phyloP scores from a whole-genome alignment of 192 early-diverging fungal genomes.

The Backusella morwellensis region DNA sequence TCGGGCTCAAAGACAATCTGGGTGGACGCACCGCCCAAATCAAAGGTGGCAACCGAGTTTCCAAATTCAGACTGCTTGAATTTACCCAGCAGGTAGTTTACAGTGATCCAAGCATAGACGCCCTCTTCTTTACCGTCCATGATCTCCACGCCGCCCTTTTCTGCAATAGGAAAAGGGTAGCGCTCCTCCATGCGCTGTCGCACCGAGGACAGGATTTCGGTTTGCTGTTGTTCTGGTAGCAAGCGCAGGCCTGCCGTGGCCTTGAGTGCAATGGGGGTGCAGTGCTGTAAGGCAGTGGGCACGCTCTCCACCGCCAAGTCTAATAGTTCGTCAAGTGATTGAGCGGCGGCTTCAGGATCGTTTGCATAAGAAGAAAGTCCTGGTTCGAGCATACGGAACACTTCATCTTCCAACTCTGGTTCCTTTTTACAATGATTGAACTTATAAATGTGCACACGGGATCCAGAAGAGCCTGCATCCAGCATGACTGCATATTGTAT shows the following conservation, averaged over 20 bases:
- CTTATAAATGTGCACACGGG: constrained; percentile 94
- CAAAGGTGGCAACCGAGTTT: constrained; percentile 87
- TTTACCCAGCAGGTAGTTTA: constrained; percentile 85
- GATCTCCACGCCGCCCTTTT: constrained; percentile 73
- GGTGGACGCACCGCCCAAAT: constrained; percentile 95
- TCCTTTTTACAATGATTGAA: constrained; percentile 90
- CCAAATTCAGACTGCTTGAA: constrained; percentile 33
- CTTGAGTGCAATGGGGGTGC: constrained; percentile 92
- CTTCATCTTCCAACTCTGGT: constrained; percentile 86
- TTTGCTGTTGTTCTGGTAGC: constrained; percentile 68
- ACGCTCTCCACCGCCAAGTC: constrained; percentile 71
- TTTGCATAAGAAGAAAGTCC: constrained; percentile 76
- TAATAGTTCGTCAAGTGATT: constrained; percentile 77
- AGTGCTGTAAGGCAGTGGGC: constrained; percentile 54
- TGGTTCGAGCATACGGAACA: constrained; percentile 82
- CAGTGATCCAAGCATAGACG: constrained; percentile 98
- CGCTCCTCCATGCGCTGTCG: constrained; percentile 57
- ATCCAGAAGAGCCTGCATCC: constrained; percentile 96
- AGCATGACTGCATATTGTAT: constrained; percentile 93
- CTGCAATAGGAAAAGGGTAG: constrained; percentile 82
- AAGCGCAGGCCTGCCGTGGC: constrained; percentile 93
- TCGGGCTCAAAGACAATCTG: constrained; percentile 97
- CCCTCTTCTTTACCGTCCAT: constrained; percentile 99
- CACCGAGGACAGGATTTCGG: constrained; percentile 74
- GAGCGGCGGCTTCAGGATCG: constrained; percentile 75